Base-by-base conservation (phyloP, 139 green algal species). In the Coccomyxa sp. region DNA sequence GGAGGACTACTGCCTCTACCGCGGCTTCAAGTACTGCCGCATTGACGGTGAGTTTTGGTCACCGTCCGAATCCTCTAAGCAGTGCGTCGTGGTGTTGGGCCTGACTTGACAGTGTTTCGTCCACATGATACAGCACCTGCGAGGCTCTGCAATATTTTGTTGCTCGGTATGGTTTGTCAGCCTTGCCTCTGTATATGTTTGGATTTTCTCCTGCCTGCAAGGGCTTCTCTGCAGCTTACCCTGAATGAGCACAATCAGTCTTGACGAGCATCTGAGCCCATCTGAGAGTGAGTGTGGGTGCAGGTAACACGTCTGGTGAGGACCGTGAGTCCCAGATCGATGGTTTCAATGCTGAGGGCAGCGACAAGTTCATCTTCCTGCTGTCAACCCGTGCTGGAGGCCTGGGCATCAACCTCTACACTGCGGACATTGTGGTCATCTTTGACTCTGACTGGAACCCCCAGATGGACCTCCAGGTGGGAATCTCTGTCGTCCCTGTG, bases 391-490 rank as follows among this genome's bases (percentile, higher is more conserved):
- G 96, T 39, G 96, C 96, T 24, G 96, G 95, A 41, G 96, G 96
- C 73, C 90, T 98, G 80, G 95, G 94, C 55, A 98, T 99, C 90
- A 98, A 99, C 91, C 86, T 99, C 50, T 93, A 94, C 69, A 98
- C 95, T 31, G 96, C 96, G n/a, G 96, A 99, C 85, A 95, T 96
- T 38, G 95, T 99, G 7, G 86, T 99, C 40, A 87, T 99, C 70
- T 99, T 96, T 79, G 97, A 99, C 88, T 94, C 84, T 44, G 89
- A 97, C 85, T 95, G 93, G 93, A 96, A 94, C 88, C 90, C 92
- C 7, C 91, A 95, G 88, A 95, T 95, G 87, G 94, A 98, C 38
- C 85, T 98, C 81, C 94, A 97, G 88, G 87, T 86, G 75, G 0
- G 73, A n/a, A n/a, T n/a, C n/a, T n/a, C n/a, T n/a, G n/a, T n/a